Base-by-base conservation (phyloP, 176 grass and related monocot species). In the Saccharum spontaneum region DNA sequence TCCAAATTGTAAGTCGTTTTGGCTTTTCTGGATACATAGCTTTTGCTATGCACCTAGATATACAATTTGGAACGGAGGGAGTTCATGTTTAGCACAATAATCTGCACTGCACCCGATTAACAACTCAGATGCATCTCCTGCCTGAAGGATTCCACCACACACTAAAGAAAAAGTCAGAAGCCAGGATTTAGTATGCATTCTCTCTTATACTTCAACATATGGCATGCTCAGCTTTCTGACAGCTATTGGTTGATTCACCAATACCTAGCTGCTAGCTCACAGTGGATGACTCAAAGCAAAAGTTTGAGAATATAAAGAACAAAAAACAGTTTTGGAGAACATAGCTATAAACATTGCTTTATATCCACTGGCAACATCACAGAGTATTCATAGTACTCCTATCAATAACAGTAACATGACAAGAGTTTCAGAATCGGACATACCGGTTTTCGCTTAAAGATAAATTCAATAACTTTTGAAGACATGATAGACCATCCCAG, bases 371-470 rank as follows among this genome's bases (percentile, higher is more conserved):
- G 71, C n/a, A 85, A 75, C 26, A 48, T 48, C 22, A 81, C 22
- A 52, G 31, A 79, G 8, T 11, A 75, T 62, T 85, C 23, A 41
- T 61, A 63, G 46, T 36, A 79, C 63, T 67, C 23, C 15, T 26
- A 75, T 54, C 8, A 63, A 52, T 44, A 71, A 77, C 46, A 84
- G 20, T 44, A 64, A 77, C 30, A 73, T 15, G 69, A 55, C 17
- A 70, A 16, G 43, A 72, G 14, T 67, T 72, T 66, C 10, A 70
- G 50, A 71, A 65, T 82, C 48, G 6, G 8, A 75, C 72, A 54
- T 89, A 98, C 93, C 80, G 76, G 77, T 98, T 98, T 77, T 90
- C 86, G 67, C 79, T 93, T 82, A 98, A 80, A 71, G 87, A 95
- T 48, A 98, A 73, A 76, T 85, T 69, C 78, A 82, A 85, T 81